A percentile compares a stretch with the other conserved stretches of the same genome.
Evolutionary conservation across 345 rosid species (phyloP).

Genomic region (Lepidium aucheri): DNA sequence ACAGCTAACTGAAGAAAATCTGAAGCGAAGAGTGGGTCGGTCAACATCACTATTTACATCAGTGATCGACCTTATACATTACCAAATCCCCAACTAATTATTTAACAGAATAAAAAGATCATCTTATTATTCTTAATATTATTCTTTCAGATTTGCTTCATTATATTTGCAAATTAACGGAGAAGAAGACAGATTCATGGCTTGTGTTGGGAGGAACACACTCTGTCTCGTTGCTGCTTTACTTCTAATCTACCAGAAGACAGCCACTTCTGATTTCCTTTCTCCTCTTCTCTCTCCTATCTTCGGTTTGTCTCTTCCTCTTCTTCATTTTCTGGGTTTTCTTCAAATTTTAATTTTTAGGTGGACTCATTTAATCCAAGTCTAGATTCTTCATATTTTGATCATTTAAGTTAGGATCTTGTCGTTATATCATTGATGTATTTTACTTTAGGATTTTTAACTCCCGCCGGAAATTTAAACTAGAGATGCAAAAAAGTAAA

Average conservation of each 20-base stretch:
- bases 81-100: slow-evolving; percentile 10
- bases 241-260: slow-evolving; percentile 25
- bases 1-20: slow-evolving; percentile 8
- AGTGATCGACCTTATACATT: neutral
- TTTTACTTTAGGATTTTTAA: no score
- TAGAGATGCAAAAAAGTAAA: neutral
- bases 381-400: neutral
- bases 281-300: slow-evolving; percentile 36
- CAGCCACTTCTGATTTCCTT: slow-evolving; percentile 24
- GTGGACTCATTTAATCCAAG: neutral
- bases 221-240: slow-evolving; percentile 16
- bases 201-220: slow-evolving; percentile 10
- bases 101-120: neutral
- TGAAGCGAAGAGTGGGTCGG: neutral
- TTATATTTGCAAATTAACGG: neutral
- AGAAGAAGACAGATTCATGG: slow-evolving; percentile 25
- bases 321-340: neutral
- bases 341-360: neutral
- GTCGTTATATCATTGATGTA: neutral
- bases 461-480: slow-evolving; percentile 19
- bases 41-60: slow-evolving; percentile 18
- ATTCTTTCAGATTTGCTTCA: neutral
- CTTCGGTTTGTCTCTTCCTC: slow-evolving; percentile 22
- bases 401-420: neutral
- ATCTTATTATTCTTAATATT: neutral